Evolutionary conservation across 768 basidiomycete genomes (phyloP).

Genomic region (Mycena olivaceomarginata): DNA sequence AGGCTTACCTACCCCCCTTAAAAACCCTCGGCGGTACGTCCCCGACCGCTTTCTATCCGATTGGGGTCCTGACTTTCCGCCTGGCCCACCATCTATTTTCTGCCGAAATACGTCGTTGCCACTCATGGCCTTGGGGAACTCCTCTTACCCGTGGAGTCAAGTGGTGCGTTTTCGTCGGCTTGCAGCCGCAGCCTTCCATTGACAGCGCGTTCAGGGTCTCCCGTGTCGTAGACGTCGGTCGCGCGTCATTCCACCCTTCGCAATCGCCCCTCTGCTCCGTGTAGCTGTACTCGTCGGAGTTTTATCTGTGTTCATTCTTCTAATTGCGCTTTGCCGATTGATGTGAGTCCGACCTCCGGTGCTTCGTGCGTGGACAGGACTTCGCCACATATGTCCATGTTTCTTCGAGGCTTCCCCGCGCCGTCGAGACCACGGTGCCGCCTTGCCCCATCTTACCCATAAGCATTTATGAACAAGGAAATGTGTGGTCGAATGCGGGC

Average conservation of each 20-base stretch:
- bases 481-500: no score
- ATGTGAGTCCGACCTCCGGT: no score
- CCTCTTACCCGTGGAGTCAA: constrained; percentile 4
- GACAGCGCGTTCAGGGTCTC: constrained; percentile 10
- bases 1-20: background rate
- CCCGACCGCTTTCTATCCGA: constrained; percentile 6
- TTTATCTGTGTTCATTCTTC: no score
- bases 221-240: constrained; percentile 9
- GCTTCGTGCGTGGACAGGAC: no score
- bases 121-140: constrained; percentile 22
- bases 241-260: background rate
- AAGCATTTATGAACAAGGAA: no score
- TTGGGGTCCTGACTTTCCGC: constrained; percentile 11
- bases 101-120: constrained; percentile 13
- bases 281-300: background rate
- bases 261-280: no score
- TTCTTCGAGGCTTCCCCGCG: no score
- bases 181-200: constrained; percentile 9
- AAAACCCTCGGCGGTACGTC: constrained; percentile 10
- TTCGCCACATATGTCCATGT: no score
- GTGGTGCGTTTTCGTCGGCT: constrained; percentile 14
- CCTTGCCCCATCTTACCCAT: no score
- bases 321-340: no score
- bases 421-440: no score
- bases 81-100: constrained; percentile 7